phyloP scores from a whole-genome alignment of 2,329 filamentous ascomycete genomes.

The Sporothrix pallida region DNA sequence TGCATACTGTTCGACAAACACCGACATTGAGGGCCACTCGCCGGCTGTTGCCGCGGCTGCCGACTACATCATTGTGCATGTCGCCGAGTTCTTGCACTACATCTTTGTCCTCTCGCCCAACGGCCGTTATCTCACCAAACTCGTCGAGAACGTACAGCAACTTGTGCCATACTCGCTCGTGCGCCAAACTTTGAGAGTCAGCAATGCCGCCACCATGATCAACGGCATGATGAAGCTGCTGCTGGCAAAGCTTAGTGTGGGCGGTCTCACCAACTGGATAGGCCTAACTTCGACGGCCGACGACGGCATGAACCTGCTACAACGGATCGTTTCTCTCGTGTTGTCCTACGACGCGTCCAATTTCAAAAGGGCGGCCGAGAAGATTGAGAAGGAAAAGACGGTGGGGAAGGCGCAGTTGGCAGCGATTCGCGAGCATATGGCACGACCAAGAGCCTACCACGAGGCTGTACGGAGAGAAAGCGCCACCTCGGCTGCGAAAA shows the following conservation, averaged over 20 bases:
- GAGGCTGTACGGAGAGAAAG: constrained; percentile 65
- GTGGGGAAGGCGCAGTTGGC: constrained; percentile 63
- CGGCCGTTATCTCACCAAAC: constrained; percentile 73
- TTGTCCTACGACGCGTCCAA: constrained; percentile 75
- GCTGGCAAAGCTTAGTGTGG: constrained; percentile 77
- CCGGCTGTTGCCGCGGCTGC: constrained; percentile 66
- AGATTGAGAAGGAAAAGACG: constrained; percentile 67
- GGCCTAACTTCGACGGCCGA: constrained; percentile 73
- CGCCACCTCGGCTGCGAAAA: constrained; percentile 47
- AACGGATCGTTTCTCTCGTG: constrained; percentile 75
- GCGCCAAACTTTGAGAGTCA: constrained; percentile 73
- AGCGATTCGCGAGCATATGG: constrained; percentile 64
- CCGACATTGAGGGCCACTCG: constrained; percentile 68
- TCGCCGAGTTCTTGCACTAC: constrained; percentile 76
- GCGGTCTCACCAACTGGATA: constrained; percentile 78
- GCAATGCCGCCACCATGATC: constrained; percentile 83
- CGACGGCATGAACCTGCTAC: constrained; percentile 81
- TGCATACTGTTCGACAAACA: constrained; percentile 62
- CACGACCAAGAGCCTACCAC: constrained; percentile 60
- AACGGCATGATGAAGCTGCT: constrained; percentile 74
- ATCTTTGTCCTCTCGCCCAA: constrained; percentile 75
- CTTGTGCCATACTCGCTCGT: constrained; percentile 74
- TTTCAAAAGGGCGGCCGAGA: constrained; percentile 68
- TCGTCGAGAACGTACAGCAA: constrained; percentile 72
- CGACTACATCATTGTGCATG: constrained; percentile 70